Conservation (phyloP, 78 protist genomes). For the Chrysochromulina tobinii region DNA sequence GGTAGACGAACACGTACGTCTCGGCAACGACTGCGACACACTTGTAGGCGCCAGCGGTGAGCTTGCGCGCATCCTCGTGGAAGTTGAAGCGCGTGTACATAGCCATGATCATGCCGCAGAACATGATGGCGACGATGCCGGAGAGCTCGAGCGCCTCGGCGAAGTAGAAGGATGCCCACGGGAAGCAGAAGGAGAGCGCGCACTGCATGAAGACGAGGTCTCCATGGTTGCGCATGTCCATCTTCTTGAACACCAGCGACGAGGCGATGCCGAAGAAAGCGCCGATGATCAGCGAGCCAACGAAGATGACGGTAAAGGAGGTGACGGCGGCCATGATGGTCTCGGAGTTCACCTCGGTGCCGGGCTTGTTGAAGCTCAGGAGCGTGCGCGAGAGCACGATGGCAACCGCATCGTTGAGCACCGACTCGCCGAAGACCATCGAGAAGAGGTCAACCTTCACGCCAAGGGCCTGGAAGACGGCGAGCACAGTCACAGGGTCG, state of each 20-base stretch:
- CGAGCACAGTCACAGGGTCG: slow-evolving; percentile 63
- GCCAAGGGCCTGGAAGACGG: slow-evolving; percentile 53
- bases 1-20: slow-evolving; percentile 30
- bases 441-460: slow-evolving; percentile 53
- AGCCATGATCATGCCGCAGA: slow-evolving; percentile 46
- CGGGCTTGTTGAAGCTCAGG: neutral
- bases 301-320: neutral
- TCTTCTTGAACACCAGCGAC: neutral
- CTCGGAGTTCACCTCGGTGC: neutral
- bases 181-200: neutral
- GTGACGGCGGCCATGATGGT: neutral
- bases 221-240: neutral
- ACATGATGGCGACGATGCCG: slow-evolving; percentile 40
- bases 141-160: slow-evolving; percentile 30
- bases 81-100: slow-evolving; percentile 8
- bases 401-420: slow-evolving; percentile 63
- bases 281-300: slow-evolving; percentile 16
- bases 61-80: neutral
- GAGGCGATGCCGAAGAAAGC: neutral
- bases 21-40: neutral
- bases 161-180: slow-evolving; percentile 5
- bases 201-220: neutral
- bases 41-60: neutral
- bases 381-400: slow-evolving; percentile 43
- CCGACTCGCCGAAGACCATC: slow-evolving; percentile 62